phyloP scores from a whole-genome alignment of 2,329 filamentous ascomycete species.

The Aspergillus sp. region DNA sequence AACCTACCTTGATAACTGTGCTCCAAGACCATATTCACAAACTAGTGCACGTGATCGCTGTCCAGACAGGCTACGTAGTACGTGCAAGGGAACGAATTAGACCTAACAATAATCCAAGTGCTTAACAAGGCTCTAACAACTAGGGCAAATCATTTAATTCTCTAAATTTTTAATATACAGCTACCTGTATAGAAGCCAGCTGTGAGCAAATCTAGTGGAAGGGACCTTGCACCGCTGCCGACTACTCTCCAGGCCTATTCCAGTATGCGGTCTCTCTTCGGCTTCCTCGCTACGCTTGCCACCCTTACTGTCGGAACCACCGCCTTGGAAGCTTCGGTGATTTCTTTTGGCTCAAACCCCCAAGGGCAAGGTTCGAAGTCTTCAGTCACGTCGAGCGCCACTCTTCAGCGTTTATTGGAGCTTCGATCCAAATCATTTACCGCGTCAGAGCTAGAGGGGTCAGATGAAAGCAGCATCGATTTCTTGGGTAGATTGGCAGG shows the following conservation, averaged over 20 bases:
- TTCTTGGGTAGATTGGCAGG: conserved; percentile 63
- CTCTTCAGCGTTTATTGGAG: conserved; percentile 42
- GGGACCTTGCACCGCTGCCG: not conserved
- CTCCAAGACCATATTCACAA: too few relatives aligned
- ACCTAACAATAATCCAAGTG: not conserved
- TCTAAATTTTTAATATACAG: not conserved
- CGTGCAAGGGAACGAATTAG: too few relatives aligned
- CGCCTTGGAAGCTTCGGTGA: conserved; percentile 34
- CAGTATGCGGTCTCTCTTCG: conserved; percentile 29
- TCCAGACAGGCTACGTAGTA: too few relatives aligned
- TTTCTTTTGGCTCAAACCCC: conserved; percentile 27
- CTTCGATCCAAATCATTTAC: conserved; percentile 51
- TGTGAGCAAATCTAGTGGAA: not conserved
- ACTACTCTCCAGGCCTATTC: not conserved
- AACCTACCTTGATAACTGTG: too few relatives aligned
- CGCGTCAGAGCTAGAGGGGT: conserved; percentile 41
- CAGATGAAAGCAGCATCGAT: conserved; percentile 53
- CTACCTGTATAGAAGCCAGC: not conserved
- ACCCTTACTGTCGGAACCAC: conserved; percentile 26
- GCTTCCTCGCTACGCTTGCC: conserved; percentile 28
- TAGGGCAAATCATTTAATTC: not conserved
- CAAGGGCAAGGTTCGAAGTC: conserved; percentile 1
- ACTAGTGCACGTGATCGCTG: not conserved
- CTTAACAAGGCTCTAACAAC: not conserved
- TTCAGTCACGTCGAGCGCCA: conserved; percentile 25